Evolutionary conservation across 495 filamentous ascomycete species (phyloP), one percentile per base, ranked within the genome.

Genomic region (Penicillium odoratum): DNA sequence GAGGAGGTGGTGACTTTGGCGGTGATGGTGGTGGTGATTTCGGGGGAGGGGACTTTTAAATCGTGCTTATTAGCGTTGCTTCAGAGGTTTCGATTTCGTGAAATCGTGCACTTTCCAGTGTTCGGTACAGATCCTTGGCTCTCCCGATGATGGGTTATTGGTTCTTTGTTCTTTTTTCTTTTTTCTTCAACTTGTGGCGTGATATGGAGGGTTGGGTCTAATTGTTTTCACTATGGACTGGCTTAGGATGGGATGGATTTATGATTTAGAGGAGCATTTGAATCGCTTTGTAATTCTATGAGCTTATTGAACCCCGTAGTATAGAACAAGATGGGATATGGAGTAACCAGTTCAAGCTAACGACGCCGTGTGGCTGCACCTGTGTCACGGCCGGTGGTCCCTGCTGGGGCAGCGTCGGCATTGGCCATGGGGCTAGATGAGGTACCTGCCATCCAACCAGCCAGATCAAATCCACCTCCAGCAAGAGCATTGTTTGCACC

Each of bases 371-470:
- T 60, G 26, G 65, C 55, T 48, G 63, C 70, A 43, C 65, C 64
- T 38, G 64, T 58, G 18, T 78, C 75, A 61, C 72, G 71, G 44
- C 72, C 72, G 53, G 72, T 76, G 46, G 63, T 68, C 47, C 51
- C 66, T 28, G 67, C 73, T 51, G 57, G 65, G 55, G 65, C 61
- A 52, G 43, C 64, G 7, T 61, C 68, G 43, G 55, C 56, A 62
- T 51, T 63, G 48, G 58, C 59, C 53, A 64, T 65, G 9, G 61
- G 70, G 30, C 60, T 67, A 51, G 66, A 60, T 18, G 62, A 61
- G 46, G 70, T 74, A 16, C 75, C 74, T 0, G 92, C 90, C 79
- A 97, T 83, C 83, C 88, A 95, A 3, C 87, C 85, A 2, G 92
- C 92, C 69, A 95, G 79, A 70, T 97, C 92, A 65, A 97, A 97